phyloP scores from a whole-genome alignment of 2,329 filamentous ascomycete species.

The Cladosporium oxysporum region DNA sequence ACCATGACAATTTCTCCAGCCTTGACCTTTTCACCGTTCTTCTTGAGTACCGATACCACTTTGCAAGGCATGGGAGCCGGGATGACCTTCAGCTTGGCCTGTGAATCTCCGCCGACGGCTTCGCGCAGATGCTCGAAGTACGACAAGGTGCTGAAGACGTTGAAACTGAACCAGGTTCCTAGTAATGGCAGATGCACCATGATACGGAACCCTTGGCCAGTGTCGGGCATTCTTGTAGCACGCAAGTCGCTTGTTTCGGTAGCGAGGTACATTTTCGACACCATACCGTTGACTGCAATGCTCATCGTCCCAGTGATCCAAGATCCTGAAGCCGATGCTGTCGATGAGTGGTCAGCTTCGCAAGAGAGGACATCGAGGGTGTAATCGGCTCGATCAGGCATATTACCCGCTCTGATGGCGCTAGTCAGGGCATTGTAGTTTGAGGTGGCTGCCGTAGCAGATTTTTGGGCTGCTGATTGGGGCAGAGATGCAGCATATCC shows the following conservation, averaged over 20 bases:
- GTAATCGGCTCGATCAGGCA: background rate
- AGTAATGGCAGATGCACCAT: slow-evolving; percentile 51
- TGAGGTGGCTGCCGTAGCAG: background rate
- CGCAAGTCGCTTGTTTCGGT: background rate
- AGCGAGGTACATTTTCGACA: background rate
- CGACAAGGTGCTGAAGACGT: background rate
- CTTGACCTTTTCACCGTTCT: slow-evolving; percentile 73
- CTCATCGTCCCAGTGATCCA: background rate
- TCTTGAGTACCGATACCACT: slow-evolving; percentile 80
- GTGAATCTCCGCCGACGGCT: background rate
- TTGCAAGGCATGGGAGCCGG: slow-evolving; percentile 90
- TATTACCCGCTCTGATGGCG: background rate
- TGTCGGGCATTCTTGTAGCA: slow-evolving; percentile 40
- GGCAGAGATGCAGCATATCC: background rate
- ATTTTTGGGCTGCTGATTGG: background rate
- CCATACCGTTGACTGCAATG: background rate
- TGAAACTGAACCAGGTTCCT: slow-evolving; percentile 33
- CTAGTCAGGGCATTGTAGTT: background rate
- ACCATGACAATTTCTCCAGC: slow-evolving; percentile 83
- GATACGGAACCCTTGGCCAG: slow-evolving; percentile 43
- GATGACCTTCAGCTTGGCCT: background rate
- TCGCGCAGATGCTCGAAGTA: background rate
- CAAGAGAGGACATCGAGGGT: background rate
- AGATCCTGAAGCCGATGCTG: background rate
- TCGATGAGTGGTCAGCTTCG: background rate